These are phyloP conservation scores for Uronychia setigera DNA, from an alignment of 73 alveolate species.

Conservation along the genomic window DNA sequence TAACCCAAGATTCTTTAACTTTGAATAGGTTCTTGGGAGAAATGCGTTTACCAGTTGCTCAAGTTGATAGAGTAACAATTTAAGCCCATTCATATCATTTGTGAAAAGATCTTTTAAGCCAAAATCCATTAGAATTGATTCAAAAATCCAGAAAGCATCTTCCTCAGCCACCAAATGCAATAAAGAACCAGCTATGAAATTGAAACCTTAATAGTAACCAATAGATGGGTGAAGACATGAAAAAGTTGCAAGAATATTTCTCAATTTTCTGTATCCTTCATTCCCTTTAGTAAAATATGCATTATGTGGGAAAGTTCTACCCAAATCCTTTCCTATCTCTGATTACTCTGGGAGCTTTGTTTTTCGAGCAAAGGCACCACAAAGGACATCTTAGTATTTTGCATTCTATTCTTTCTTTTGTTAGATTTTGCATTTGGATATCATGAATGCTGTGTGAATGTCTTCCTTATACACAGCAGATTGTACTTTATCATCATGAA, in stretches of 20 bases:
- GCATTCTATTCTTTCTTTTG: background rate
- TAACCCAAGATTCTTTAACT: background rate
- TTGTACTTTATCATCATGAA: no score
- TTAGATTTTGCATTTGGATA: background rate
- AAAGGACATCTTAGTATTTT: background rate
- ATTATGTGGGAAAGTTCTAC: constrained; percentile 5
- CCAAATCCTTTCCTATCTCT: background rate
- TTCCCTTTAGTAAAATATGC: background rate
- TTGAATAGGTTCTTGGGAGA: background rate
- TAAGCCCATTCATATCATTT: background rate
- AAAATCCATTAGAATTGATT: background rate
- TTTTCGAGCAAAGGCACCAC: background rate
- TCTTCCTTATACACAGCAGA: background rate
- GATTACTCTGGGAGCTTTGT: background rate
- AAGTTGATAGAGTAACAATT: background rate
- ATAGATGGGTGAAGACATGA: background rate
- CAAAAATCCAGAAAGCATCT: background rate
- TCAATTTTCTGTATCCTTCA: background rate
- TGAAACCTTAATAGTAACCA: background rate
- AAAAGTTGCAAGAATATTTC: background rate
- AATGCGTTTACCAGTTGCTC: background rate
- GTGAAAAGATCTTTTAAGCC: background rate
- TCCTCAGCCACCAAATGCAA: background rate
- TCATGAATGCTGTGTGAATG: background rate
- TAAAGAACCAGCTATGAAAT: constrained; percentile 1